These are phyloP conservation scores for Aspergillus pseudoterreus DNA, from an alignment of 2,329 filamentous ascomycete genomes.

Conservation along the genomic window DNA sequence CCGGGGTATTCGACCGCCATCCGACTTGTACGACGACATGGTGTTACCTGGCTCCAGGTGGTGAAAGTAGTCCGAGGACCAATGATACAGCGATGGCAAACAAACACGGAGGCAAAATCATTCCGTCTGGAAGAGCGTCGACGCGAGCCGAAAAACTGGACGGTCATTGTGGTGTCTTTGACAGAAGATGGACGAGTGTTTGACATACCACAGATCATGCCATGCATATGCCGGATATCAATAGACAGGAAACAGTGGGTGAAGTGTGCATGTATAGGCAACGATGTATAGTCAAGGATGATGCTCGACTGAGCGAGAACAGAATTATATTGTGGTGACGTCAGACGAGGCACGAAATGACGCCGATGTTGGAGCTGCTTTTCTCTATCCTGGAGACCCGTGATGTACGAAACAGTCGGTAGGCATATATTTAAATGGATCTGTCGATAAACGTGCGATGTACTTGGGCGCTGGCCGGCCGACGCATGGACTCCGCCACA, in stretches of 20 bases:
- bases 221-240: no score
- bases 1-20: conserved; percentile 28
- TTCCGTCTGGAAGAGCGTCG: conserved; percentile 16
- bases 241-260: no score
- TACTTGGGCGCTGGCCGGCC: conserved; percentile 14
- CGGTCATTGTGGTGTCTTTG: background rate
- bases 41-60: conserved; percentile 24
- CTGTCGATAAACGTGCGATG: background rate
- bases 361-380: background rate
- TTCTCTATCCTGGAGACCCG: conserved; percentile 3
- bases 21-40: conserved; percentile 36
- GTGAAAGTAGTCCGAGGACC: conserved; percentile 23
- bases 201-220: background rate
- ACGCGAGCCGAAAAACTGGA: conserved; percentile 5
- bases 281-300: no score
- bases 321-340: no score
- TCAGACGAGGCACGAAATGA: no score
- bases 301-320: no score
- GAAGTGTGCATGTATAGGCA: no score
- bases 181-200: background rate
- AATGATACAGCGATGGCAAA: conserved; percentile 21
- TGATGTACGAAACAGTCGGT: conserved; percentile 4
- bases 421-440: background rate
- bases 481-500: conserved; percentile 40
- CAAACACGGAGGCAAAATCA: conserved; percentile 27